Evolutionary conservation across 1,284 basidiomycete species (phyloP), one percentile per base, ranked within the genome.

Genomic region (Ceratobasidium sp.): DNA sequence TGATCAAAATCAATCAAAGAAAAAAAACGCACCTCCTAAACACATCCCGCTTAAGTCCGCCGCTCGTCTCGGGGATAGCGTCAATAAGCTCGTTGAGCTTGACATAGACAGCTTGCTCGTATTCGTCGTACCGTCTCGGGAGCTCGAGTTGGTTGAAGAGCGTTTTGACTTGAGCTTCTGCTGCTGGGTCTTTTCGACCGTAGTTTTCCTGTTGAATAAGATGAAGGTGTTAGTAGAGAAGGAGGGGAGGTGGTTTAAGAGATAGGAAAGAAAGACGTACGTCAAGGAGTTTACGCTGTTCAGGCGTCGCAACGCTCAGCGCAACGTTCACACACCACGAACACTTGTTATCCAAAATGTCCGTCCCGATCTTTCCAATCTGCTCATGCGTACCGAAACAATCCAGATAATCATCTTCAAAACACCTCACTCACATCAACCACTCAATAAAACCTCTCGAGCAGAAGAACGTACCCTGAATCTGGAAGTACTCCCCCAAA

Each of bases 331-430:
- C 89, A 84, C 94, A 94, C 98, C 97, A 99, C 56, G 94, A 95
- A 87, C 98, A 99, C 88, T 99, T 99, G 91, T 99, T 99, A 87
- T 99, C 97, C 78, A 98, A 86, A 83, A 99, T 99, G 86, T 99
- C 98, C 26, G 97, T 99, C 44, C 97, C 98, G 81, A 99, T 91
- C 88, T 99, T 99, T 80, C 97, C 98, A 77, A 99, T 95, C 82
- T 95, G 90, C 87, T 97, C 96, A 0, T 96, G 95, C 1, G 95
- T 91, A 13, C 94, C 96, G 71, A 94, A 94, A 84, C 93, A 98
- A 86, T 99, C 97, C 81, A 99, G 91, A 87, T 94, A 99, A 86
- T 99, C 98, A 86, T 99, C 97, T 86, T 18, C 26, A 13, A 23
- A 42, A 20, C 61, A 20, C 12, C 60, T 9, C 64, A 46, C 40